Percentiles rank a stretch among this genome's conserved stretches.
Evolutionary conservation across 2,329 filamentous ascomycete species (phyloP).

Genomic region (Fusarium tanahbumbuense): DNA sequence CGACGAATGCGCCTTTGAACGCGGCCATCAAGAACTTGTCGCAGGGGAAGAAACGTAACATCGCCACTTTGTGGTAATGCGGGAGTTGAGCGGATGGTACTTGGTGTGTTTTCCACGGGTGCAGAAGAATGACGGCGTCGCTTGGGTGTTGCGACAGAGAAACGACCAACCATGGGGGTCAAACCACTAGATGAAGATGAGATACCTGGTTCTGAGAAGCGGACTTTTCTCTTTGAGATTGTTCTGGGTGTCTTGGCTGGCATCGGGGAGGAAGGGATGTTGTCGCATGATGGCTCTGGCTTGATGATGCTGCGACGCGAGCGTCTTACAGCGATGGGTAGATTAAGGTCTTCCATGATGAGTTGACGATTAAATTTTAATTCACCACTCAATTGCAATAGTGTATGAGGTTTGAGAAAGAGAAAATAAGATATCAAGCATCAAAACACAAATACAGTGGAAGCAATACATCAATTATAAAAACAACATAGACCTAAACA

Average conservation of each 20-base stretch:
- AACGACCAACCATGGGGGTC: slow-evolving; percentile 68
- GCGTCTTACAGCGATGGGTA: slow-evolving; percentile 68
- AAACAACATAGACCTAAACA: neutral
- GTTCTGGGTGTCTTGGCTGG: slow-evolving; percentile 48
- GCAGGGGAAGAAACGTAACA: slow-evolving; percentile 58
- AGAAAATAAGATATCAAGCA: neutral
- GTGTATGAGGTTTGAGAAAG: neutral
- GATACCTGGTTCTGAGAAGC: slow-evolving; percentile 69
- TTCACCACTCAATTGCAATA: neutral
- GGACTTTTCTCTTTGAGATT: slow-evolving; percentile 60
- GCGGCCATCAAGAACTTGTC: slow-evolving; percentile 67
- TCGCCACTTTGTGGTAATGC: slow-evolving; percentile 50
- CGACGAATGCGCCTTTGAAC: slow-evolving; percentile 68
- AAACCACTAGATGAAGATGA: slow-evolving; percentile 59
- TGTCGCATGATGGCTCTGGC: slow-evolving; percentile 44
- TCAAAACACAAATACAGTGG: neutral
- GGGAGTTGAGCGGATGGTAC: slow-evolving; percentile 28
- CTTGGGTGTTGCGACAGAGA: slow-evolving; percentile 56
- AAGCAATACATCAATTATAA: neutral
- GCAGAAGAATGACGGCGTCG: slow-evolving; percentile 61
- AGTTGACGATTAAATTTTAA: neutral
- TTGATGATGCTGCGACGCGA: slow-evolving; percentile 59
- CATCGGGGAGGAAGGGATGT: slow-evolving; percentile 22
- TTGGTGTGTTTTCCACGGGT: slow-evolving; percentile 47
- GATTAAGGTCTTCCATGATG: slow-evolving; percentile 55